Base-by-base conservation (phyloP, 2,329 filamentous ascomycete species). In the Xylariaceae sp. region DNA sequence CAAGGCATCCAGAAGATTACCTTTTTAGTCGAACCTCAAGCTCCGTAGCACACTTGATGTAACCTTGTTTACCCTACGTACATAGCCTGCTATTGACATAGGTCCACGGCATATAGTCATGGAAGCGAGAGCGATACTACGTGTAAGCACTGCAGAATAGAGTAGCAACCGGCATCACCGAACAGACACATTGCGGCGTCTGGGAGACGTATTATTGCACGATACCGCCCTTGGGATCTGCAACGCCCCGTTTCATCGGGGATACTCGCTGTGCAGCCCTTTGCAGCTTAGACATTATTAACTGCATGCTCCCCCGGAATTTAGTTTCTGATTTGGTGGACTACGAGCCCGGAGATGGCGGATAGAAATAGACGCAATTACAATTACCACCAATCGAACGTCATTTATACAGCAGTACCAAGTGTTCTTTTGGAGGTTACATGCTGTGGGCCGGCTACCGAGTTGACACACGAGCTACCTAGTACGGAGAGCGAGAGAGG, bases 91-190 rank as follows among this genome's bases (percentile, higher is more conserved):
- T 33, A 37, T 29, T 16, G 16, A 28, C 33, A 28, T 37, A 16
- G 14, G 34, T 17, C n/a, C 19, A n/a, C n/a, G n/a, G n/a, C n/a
- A n/a, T n/a, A n/a, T n/a, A n/a, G n/a, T n/a, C n/a, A n/a, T n/a
- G n/a, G n/a, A n/a, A n/a, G n/a, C n/a, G n/a, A n/a, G n/a, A n/a
- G n/a, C 8, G 9, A 39, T 36, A 31, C 40, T n/a, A 29, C 12
- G 37, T 12, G 21, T 17, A 2, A 14, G 28, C 23, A 44, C 37
- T n/a, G n/a, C n/a, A n/a, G n/a, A n/a, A 45, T 37, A 49, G 44
- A 24, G 49, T 58, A 24, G 39, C 37, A 58, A 26, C 58, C 58
- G 58, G 58, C 45, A 37, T 47, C 45, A 54, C 58, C 58, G 58
- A 50, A 24, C 6, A 48, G 23, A 31, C n/a, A n/a, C n/a, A n/a